These are phyloP conservation scores for Entamoeba histolytica DNA, from an alignment of 208 protist genomes.

Conservation along the genomic window DNA sequence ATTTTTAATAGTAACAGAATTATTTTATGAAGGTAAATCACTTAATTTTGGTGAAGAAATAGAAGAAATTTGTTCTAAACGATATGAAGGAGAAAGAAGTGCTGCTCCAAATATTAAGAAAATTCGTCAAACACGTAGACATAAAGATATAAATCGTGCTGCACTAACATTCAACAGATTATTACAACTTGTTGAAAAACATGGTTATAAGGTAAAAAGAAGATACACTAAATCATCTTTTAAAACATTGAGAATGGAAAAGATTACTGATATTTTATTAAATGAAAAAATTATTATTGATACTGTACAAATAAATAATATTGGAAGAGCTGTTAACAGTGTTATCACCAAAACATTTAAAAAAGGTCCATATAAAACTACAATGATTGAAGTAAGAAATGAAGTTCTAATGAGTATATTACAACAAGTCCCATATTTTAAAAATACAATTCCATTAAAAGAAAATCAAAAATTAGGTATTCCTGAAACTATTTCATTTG, in stretches of 20 bases:
- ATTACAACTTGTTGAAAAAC: background rate
- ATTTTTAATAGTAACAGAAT: background rate
- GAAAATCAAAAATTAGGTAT: background rate
- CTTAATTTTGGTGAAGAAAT: background rate
- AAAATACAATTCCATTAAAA: background rate
- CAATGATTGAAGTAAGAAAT: background rate
- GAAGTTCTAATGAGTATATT: background rate
- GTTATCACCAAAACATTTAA: background rate
- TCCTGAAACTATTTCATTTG: background rate
- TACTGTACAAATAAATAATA: background rate
- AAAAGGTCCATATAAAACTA: background rate
- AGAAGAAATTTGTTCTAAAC: background rate
- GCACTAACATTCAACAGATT: background rate
- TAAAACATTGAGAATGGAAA: background rate
- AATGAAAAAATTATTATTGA: background rate
- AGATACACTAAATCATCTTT: background rate
- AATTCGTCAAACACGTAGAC: background rate
- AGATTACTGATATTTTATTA: background rate
- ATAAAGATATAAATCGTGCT: background rate
- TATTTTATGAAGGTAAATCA: background rate
- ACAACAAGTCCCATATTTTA: background rate
- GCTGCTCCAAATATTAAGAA: background rate
- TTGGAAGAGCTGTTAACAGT: background rate
- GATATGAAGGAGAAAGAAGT: background rate
- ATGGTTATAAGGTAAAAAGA: background rate